phyloP scores from a whole-genome alignment of 306 rosid species.

The Bauhinia variegata region DNA sequence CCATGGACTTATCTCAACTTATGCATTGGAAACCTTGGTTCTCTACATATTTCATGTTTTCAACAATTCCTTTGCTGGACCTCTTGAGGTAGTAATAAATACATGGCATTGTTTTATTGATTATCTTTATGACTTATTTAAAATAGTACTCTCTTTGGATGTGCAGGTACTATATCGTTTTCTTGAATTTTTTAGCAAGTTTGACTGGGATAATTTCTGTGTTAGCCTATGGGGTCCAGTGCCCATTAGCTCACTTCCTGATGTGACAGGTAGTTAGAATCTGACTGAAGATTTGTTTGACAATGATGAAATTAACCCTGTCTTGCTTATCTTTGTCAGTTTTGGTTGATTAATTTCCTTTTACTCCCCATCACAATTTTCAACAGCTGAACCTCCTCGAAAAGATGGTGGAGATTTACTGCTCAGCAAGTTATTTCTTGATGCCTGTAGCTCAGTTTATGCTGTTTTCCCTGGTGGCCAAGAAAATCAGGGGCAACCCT shows the following conservation, averaged over 20 bases:
- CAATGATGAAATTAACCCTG: conserved; percentile 16
- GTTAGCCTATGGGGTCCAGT: conserved; percentile 99
- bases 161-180: conserved; percentile 90
- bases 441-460: conserved; percentile 77
- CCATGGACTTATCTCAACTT: conserved; percentile 98
- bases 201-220: conserved; percentile 98
- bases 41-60: conserved; percentile 96
- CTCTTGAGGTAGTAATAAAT: conserved; percentile 81
- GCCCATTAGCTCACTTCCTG: conserved; percentile 86
- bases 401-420: conserved; percentile 90
- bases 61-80: conserved; percentile 94
- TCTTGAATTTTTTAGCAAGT: conserved; percentile 94
- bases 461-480: conserved; percentile 84
- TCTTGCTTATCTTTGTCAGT: conserved; percentile 14
- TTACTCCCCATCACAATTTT: conserved; percentile 27
- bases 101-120: conserved; percentile 21
- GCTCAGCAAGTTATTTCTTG: conserved; percentile 79
- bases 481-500: conserved; percentile 86
- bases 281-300: conserved; percentile 19
- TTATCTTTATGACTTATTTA: conserved; percentile 32
- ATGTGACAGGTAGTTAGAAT: conserved; percentile 75
- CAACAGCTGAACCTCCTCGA: conserved; percentile 96
- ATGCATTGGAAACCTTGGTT: conserved; percentile 97
- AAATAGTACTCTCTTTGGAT: conserved; percentile 25
- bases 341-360: conserved; percentile 28